phyloP scores from a whole-genome alignment of 345 rosid species.

The Pistacia atlantica region DNA sequence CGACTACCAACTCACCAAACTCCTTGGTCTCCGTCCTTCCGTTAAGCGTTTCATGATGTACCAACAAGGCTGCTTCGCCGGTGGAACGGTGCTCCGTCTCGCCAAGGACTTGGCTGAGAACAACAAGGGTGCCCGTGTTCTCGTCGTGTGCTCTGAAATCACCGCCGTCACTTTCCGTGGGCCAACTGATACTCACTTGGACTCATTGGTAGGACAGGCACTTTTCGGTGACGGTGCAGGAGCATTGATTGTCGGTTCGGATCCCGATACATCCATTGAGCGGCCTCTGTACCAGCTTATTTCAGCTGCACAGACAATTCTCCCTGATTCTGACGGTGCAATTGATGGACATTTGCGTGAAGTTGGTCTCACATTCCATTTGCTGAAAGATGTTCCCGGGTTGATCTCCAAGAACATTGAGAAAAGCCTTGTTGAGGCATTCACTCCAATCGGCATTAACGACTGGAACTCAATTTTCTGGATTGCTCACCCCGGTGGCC shows the following conservation, averaged over 20 bases:
- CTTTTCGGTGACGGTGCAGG: conserved; percentile 78
- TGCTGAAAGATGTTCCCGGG: conserved; percentile 67
- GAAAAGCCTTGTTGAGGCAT: conserved; percentile 64
- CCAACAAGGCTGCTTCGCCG: conserved; percentile 75
- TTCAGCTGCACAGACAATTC: conserved; percentile 66
- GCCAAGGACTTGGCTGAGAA: conserved; percentile 86
- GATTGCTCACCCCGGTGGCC: conserved; percentile 85
- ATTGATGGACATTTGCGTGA: conserved; percentile 74
- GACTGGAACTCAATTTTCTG: conserved; percentile 88
- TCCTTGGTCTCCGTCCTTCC: conserved; percentile 74
- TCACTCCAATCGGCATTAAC: conserved; percentile 62
- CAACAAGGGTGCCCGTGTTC: conserved; percentile 77
- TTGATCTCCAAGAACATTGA: conserved; percentile 72
- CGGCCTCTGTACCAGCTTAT: conserved; percentile 66
- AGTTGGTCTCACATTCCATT: conserved; percentile 69
- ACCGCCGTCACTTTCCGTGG: conserved; percentile 86
- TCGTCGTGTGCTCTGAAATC: conserved; percentile 76
- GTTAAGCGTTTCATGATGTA: conserved; percentile 78
- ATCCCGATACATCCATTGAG: conserved; percentile 49
- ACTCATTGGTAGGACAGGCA: conserved; percentile 72
- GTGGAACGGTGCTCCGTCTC: conserved; percentile 82
- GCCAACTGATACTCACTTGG: conserved; percentile 65
- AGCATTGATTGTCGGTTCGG: conserved; percentile 66
- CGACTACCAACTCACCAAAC: conserved; percentile 87
- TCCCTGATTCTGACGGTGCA: conserved; percentile 74